phyloP scores from a whole-genome alignment of 2,329 filamentous ascomycete genomes.

The Aureobasidium sp. region DNA sequence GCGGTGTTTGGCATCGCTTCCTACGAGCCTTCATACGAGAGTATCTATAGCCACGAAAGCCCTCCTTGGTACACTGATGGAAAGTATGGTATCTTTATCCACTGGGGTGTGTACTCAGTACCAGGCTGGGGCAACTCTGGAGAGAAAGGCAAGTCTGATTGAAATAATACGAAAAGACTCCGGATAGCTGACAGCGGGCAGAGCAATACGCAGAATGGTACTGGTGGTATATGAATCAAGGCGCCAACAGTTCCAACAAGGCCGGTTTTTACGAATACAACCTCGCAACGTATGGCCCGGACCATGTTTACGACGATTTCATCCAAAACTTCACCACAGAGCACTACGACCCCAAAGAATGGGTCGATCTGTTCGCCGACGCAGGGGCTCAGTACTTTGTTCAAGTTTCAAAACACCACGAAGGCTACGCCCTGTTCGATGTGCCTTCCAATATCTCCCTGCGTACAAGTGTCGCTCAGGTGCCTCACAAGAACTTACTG shows the following conservation, averaged over 20 bases:
- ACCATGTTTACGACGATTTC: slow-evolving; percentile 51
- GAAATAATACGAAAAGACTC: neutral
- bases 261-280: slow-evolving; percentile 45
- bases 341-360: slow-evolving; percentile 45
- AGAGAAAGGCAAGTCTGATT: slow-evolving; percentile 7
- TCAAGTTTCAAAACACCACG: slow-evolving; percentile 41
- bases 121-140: slow-evolving; percentile 47
- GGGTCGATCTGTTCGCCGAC: slow-evolving; percentile 48
- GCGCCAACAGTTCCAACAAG: slow-evolving; percentile 18
- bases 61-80: slow-evolving; percentile 50
- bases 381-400: slow-evolving; percentile 46
- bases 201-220: slow-evolving; percentile 24
- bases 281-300: slow-evolving; percentile 44
- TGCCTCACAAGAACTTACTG: slow-evolving; percentile 37
- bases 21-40: slow-evolving; percentile 33
- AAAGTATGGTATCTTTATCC: slow-evolving; percentile 56
- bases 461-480: slow-evolving; percentile 35
- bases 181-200: slow-evolving; percentile 21
- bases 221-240: slow-evolving; percentile 46
- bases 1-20: slow-evolving; percentile 31
- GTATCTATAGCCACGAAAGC: slow-evolving; percentile 37
- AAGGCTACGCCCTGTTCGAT: slow-evolving; percentile 43
- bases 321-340: slow-evolving; percentile 48
- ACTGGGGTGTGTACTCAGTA: slow-evolving; percentile 51
- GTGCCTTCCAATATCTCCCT: slow-evolving; percentile 35